A percentile compares a stretch with the other conserved stretches of the same genome.
Evolutionary conservation across 2,329 filamentous ascomycete species (phyloP).

Genomic region (Fusarium sp.): DNA sequence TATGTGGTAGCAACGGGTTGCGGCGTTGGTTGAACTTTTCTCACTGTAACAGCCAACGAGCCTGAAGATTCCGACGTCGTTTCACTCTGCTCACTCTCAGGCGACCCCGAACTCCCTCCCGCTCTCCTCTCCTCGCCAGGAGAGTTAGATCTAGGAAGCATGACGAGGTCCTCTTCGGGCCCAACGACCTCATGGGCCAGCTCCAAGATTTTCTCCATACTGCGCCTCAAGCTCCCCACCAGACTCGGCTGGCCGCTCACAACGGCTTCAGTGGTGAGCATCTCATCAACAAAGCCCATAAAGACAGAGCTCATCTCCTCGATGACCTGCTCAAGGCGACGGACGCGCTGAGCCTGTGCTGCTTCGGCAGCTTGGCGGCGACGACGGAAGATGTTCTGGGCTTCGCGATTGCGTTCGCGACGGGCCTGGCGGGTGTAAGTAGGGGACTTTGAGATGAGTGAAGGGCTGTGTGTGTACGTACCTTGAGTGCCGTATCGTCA

Average conservation of each 20-base stretch:
- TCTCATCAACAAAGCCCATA: constrained; percentile 47
- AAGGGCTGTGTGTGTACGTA: background rate
- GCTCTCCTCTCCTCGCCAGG: background rate
- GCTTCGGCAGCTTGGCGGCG: constrained; percentile 48
- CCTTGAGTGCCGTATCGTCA: constrained; percentile 47
- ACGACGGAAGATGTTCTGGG: constrained; percentile 48
- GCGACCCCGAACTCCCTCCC: constrained; percentile 5
- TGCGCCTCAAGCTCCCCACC: constrained; percentile 35
- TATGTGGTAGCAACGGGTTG: constrained; percentile 7
- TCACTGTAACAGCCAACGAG: constrained; percentile 16
- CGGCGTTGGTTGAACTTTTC: constrained; percentile 9
- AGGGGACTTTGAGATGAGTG: background rate
- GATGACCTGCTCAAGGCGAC: constrained; percentile 46
- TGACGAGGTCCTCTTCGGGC: constrained; percentile 38
- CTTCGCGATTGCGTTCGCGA: constrained; percentile 49
- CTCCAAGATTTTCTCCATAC: constrained; percentile 42
- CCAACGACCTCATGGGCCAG: constrained; percentile 47
- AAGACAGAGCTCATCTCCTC: constrained; percentile 50
- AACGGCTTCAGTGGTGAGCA: constrained; percentile 45
- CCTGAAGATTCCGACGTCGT: constrained; percentile 16
- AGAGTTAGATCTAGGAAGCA: constrained; percentile 23
- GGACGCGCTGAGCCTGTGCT: constrained; percentile 44
- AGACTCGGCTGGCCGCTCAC: constrained; percentile 38
- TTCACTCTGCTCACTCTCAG: constrained; percentile 26
- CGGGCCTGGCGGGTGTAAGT: constrained; percentile 42